phyloP scores from a whole-genome alignment of 768 basidiomycete genomes.

The Tulasnella sp. region DNA sequence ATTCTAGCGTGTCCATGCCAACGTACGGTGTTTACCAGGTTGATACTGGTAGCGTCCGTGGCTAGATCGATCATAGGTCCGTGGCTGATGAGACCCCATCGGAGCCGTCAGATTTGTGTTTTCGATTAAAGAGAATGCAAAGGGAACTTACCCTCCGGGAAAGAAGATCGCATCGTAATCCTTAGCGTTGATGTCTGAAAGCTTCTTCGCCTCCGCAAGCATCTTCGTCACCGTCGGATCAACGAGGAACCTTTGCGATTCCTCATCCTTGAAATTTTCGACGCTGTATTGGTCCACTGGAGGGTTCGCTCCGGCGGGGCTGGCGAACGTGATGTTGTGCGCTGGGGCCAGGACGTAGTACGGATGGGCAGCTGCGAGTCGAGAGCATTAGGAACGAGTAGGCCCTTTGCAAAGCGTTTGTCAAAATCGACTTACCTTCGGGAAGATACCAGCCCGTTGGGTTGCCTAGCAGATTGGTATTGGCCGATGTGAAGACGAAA shows the following conservation, averaged over 20 bases:
- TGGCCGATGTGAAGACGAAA: not conserved
- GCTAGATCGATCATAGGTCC: slow-evolving; percentile 67
- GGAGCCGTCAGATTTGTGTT: not conserved
- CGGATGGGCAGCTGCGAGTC: slow-evolving; percentile 46
- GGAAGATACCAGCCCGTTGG: not conserved
- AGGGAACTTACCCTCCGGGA: slow-evolving; percentile 46
- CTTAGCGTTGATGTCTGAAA: slow-evolving; percentile 43
- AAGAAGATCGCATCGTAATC: slow-evolving; percentile 71
- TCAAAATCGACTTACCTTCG: not conserved
- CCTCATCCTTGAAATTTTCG: slow-evolving; percentile 44
- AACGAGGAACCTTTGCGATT: slow-evolving; percentile 42
- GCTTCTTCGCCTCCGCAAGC: slow-evolving; percentile 44
- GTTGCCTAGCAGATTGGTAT: not conserved
- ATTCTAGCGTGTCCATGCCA: not conserved
- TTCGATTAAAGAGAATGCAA: not conserved
- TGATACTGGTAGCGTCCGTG: slow-evolving; percentile 41
- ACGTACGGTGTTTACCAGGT: slow-evolving; percentile 33
- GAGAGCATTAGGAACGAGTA: too few relatives aligned
- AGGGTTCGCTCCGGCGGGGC: slow-evolving; percentile 54
- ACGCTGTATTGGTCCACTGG: slow-evolving; percentile 52
- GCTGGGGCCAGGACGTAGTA: slow-evolving; percentile 46
- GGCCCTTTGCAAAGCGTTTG: not conserved
- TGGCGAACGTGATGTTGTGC: slow-evolving; percentile 46
- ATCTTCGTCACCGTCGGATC: slow-evolving; percentile 46
- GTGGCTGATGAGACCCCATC: slow-evolving; percentile 27